Conservation (phyloP, 257 asterid species). For the Solanum phureja region DNA sequence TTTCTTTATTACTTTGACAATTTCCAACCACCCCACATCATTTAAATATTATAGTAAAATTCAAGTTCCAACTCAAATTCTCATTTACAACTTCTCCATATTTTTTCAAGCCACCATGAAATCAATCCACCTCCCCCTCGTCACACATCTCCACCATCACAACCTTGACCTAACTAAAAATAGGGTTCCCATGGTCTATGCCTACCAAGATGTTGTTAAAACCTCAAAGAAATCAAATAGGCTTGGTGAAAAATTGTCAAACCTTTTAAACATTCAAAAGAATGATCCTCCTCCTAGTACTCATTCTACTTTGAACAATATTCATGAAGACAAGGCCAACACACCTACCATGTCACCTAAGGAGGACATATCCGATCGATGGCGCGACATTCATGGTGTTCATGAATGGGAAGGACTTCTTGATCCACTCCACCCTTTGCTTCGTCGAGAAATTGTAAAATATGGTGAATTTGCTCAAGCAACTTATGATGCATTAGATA, state of each 20-base stretch:
- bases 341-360: constrained; percentile 45
- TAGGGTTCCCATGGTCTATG: not conserved
- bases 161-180: not conserved
- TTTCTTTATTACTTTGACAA: not conserved
- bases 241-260: constrained; percentile 38
- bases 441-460: constrained; percentile 52
- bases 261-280: constrained; percentile 20
- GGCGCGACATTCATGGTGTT: constrained; percentile 57
- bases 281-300: not conserved
- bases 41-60: not conserved
- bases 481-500: constrained; percentile 65
- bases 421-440: constrained; percentile 60
- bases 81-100: not conserved
- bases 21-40: not conserved
- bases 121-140: constrained; percentile 5
- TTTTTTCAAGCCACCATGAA: not conserved
- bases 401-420: constrained; percentile 52
- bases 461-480: constrained; percentile 82
- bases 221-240: constrained; percentile 25
- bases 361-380: constrained; percentile 36
- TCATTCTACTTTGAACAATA: not conserved
- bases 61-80: not conserved
- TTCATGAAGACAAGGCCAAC: constrained; percentile 30
- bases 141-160: not conserved
- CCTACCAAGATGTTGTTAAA: constrained; percentile 11